These are phyloP conservation scores for Colletotrichum sp. DNA, from an alignment of 2,329 filamentous ascomycete species.

Conservation along the genomic window DNA sequence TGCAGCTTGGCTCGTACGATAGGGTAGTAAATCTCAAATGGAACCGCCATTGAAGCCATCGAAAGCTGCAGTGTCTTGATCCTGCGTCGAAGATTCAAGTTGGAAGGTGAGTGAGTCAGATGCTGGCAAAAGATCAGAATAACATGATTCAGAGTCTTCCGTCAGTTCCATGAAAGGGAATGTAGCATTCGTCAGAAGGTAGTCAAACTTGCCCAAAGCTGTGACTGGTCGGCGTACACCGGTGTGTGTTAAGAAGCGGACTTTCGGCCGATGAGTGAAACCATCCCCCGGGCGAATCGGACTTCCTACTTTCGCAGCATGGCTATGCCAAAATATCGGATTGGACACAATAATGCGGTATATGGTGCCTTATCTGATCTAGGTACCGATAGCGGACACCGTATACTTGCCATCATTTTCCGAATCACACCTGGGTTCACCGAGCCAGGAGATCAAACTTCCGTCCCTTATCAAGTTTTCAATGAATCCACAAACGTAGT, in stretches of 20 bases:
- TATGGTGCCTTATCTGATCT: not conserved
- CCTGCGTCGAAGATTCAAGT: not conserved
- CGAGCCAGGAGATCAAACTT: not conserved
- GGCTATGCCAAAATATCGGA: not conserved
- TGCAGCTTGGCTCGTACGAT: not conserved
- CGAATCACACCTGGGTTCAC: not conserved
- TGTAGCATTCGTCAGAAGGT: not conserved
- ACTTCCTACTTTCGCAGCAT: not conserved
- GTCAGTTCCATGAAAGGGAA: not conserved
- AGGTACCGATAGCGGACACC: not conserved
- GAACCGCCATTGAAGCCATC: not conserved
- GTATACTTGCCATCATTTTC: not conserved
- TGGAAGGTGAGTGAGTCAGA: not conserved
- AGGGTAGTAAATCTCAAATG: not conserved
- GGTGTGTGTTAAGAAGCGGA: not conserved
- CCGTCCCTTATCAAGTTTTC: not conserved
- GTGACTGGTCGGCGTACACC: not conserved
- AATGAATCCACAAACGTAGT: rapidly evolving
- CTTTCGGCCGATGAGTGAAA: not conserved
- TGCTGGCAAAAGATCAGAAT: not conserved
- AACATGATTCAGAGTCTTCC: not conserved
- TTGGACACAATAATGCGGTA: not conserved
- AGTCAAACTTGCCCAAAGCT: not conserved
- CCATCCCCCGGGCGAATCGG: not conserved
- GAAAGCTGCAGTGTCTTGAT: not conserved